These are phyloP conservation scores for Hemileccinum rubropunctum DNA, from an alignment of 768 basidiomycete genomes.

Conservation along the genomic window DNA sequence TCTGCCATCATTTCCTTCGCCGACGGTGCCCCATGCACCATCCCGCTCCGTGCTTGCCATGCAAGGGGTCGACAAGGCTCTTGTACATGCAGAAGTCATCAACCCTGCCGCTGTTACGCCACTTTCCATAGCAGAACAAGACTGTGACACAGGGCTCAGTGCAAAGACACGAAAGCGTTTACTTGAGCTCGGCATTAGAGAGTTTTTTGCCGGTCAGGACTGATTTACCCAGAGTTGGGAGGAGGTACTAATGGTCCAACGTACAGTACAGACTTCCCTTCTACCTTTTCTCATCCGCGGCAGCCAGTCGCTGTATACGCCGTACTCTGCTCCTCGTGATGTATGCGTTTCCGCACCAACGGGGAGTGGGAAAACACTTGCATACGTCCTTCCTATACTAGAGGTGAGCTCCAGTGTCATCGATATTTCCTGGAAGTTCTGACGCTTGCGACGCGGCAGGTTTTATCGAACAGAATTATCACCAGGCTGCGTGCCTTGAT, in stretches of 20 bases:
- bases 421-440: background rate
- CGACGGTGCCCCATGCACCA: slow-evolving; percentile 63
- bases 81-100: slow-evolving; percentile 68
- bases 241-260: slow-evolving; percentile 13
- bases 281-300: slow-evolving; percentile 74
- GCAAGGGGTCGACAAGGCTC: slow-evolving; percentile 75
- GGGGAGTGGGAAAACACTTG: slow-evolving; percentile 95
- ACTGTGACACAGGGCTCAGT: slow-evolving; percentile 50
- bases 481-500: slow-evolving; percentile 86
- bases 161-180: slow-evolving; percentile 61
- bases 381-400: slow-evolving; percentile 92
- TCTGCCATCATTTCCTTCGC: slow-evolving; percentile 70
- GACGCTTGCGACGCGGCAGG: slow-evolving; percentile 37
- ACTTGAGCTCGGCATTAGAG: slow-evolving; percentile 73
- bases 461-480: slow-evolving; percentile 68
- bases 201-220: slow-evolving; percentile 82
- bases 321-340: slow-evolving; percentile 68
- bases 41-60: slow-evolving; percentile 67
- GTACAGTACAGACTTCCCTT: slow-evolving; percentile 82
- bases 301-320: slow-evolving; percentile 54
- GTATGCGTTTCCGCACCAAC: slow-evolving; percentile 96
- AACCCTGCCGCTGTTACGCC: slow-evolving; percentile 48
- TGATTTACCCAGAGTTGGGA: background rate
- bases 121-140: slow-evolving; percentile 38
- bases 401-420: slow-evolving; percentile 50